A percentile compares a stretch with the other conserved stretches of the same genome.
Evolutionary conservation across 2,329 filamentous ascomycete genomes (phyloP).

Genomic region (Sclerotinia borealis): DNA sequence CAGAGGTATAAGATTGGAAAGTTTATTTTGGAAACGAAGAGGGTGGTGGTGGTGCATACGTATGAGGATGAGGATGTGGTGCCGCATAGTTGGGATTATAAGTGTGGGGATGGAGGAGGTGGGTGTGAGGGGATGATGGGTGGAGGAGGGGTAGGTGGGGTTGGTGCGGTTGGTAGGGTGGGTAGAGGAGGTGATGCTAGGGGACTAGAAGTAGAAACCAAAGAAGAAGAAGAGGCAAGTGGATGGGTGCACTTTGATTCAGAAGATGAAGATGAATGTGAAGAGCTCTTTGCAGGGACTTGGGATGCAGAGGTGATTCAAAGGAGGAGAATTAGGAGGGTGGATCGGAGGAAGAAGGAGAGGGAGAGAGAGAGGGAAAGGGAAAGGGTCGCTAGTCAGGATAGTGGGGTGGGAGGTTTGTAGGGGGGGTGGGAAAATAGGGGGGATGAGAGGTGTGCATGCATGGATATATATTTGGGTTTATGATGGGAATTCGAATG

Average conservation of each 20-base stretch:
- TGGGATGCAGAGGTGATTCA: constrained; percentile 47
- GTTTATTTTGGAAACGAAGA: constrained; percentile 58
- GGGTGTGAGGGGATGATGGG: constrained; percentile 59
- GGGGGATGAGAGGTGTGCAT: too few relatives aligned
- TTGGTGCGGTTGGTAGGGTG: constrained; percentile 20
- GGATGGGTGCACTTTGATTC: constrained; percentile 42
- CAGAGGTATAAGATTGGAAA: constrained; percentile 66
- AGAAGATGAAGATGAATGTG: constrained; percentile 59
- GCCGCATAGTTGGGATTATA: constrained; percentile 2
- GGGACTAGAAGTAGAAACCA: constrained; percentile 18
- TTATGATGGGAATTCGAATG: too few relatives aligned
- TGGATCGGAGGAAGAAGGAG: constrained; percentile 9
- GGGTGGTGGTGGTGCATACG: constrained; percentile 45
- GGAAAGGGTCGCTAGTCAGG: constrained; percentile 6
- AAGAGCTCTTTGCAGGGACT: constrained; percentile 56
- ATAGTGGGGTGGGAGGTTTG: constrained; percentile 1
- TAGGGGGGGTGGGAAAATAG: background rate
- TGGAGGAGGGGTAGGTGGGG: constrained; percentile 52
- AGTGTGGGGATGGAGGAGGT: constrained; percentile 49
- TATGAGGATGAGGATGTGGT: constrained; percentile 44
- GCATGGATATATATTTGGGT: too few relatives aligned
- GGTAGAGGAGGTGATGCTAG: constrained; percentile 42
- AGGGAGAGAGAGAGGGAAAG: constrained; percentile 16
- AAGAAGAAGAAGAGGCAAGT: constrained; percentile 42
- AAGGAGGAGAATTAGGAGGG: constrained; percentile 27